phyloP scores from a whole-genome alignment of 306 rosid species.

The Inga oerstediana region DNA sequence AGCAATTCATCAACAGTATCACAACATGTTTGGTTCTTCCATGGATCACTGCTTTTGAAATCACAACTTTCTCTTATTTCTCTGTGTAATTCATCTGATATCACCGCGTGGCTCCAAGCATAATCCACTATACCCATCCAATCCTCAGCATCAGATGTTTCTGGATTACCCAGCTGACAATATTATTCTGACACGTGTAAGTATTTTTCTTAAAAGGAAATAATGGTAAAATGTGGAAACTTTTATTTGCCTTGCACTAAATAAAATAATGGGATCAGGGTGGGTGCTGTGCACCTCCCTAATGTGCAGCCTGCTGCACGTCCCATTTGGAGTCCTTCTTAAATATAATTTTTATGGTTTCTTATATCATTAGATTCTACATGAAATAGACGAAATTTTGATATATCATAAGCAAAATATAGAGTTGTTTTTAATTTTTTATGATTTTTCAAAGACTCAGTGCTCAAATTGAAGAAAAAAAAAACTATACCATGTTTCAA shows the following conservation, averaged over 20 bases:
- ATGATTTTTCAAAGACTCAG: too few relatives aligned
- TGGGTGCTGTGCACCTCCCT: background rate
- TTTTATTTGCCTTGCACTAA: background rate
- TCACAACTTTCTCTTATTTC: conserved; percentile 61
- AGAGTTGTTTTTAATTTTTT: too few relatives aligned
- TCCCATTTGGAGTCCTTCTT: too few relatives aligned
- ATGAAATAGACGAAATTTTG: too few relatives aligned
- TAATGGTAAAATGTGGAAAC: background rate
- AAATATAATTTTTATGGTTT: too few relatives aligned
- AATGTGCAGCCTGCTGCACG: too few relatives aligned
- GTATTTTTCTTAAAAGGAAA: background rate
- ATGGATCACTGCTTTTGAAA: conserved; percentile 65
- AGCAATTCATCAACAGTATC: conserved; percentile 62
- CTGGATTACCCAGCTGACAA: conserved; percentile 83
- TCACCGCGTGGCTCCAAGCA: conserved; percentile 97
- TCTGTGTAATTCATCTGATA: conserved; percentile 83
- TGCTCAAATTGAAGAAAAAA: too few relatives aligned
- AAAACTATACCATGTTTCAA: too few relatives aligned
- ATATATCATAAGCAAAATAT: too few relatives aligned
- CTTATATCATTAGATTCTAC: too few relatives aligned
- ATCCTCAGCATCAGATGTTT: conserved; percentile 82
- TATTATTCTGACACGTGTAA: background rate
- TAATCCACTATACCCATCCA: conserved; percentile 89
- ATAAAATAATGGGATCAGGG: background rate
- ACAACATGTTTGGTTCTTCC: conserved; percentile 60